Conservation (phyloP, 208 protist species). For the Acanthamoeba triangularis region DNA sequence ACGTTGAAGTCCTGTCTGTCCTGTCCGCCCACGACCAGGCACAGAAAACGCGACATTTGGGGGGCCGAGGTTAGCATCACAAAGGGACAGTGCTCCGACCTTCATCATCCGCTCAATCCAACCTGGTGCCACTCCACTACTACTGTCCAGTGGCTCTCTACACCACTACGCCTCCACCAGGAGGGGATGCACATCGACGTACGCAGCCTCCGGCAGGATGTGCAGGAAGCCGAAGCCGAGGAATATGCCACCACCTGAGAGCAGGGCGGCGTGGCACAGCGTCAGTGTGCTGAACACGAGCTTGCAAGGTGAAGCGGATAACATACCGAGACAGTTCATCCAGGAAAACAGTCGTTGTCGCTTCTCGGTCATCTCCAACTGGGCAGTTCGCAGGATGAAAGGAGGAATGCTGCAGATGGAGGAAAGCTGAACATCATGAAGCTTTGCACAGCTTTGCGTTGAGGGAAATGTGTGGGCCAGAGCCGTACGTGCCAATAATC, state of each 20-base stretch:
- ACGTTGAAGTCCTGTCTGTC: conserved; percentile 24
- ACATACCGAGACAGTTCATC: conserved; percentile 59
- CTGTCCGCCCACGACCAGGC: neutral
- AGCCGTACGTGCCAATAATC: conserved; percentile 43
- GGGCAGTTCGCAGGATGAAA: neutral
- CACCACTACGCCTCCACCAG: neutral
- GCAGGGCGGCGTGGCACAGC: neutral
- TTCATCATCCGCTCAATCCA: too few species aligned
- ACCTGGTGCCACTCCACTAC: neutral
- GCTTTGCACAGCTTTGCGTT: neutral
- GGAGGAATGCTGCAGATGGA: neutral
- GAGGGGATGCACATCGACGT: neutral
- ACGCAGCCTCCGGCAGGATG: conserved; percentile 54
- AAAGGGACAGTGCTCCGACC: neutral
- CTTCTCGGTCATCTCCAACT: neutral
- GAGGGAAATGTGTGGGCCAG: too few species aligned
- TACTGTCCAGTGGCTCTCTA: neutral
- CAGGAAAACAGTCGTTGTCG: conserved; percentile 3
- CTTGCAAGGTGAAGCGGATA: neutral
- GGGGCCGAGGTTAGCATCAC: neutral
- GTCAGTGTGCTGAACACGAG: neutral
- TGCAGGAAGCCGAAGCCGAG: conserved; percentile 43
- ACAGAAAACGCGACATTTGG: neutral
- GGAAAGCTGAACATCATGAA: neutral
- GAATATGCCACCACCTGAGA: conserved; percentile 15